Conservation (phyloP, 78 protist species). For the Monosiga brevicollis region DNA sequence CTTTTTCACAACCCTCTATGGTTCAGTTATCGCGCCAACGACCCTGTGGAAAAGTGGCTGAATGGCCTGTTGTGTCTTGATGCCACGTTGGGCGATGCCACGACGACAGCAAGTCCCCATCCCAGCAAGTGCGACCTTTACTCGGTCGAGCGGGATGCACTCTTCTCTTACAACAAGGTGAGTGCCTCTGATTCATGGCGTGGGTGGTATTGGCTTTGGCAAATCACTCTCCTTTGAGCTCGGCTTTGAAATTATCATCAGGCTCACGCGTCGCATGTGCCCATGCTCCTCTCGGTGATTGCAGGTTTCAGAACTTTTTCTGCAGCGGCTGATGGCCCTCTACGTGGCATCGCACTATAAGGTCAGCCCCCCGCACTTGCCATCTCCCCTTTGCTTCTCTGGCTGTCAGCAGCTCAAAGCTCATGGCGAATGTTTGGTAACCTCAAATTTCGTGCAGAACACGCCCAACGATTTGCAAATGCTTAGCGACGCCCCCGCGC, state of each 20-base stretch:
- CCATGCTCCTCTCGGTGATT: not conserved
- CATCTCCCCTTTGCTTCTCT: not conserved
- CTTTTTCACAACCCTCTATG: no score
- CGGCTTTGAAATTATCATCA: no score
- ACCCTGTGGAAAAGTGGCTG: conserved; percentile 71
- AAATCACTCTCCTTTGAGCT: no score
- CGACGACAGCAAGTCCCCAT: conserved; percentile 58
- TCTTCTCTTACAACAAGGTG: conserved; percentile 92
- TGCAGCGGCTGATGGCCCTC: conserved; percentile 86
- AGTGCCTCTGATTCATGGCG: no score
- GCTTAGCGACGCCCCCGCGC: conserved; percentile 97
- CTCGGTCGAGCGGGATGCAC: conserved; percentile 89
- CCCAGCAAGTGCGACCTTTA: conserved; percentile 86
- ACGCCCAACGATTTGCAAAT: conserved; percentile 98
- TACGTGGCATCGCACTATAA: conserved; percentile 96
- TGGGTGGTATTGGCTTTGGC: no score
- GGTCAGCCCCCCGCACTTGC: not conserved
- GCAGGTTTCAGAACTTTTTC: conserved; percentile 68
- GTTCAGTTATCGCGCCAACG: conserved; percentile 71
- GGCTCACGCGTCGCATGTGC: no score
- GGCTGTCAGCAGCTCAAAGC: no score
- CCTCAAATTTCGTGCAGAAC: conserved; percentile 38
- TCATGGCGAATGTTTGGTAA: not conserved
- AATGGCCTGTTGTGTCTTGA: conserved; percentile 89
- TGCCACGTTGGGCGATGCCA: not conserved